These are phyloP conservation scores for Vigna angularis DNA, from an alignment of 306 rosid genomes.

Conservation along the genomic window DNA sequence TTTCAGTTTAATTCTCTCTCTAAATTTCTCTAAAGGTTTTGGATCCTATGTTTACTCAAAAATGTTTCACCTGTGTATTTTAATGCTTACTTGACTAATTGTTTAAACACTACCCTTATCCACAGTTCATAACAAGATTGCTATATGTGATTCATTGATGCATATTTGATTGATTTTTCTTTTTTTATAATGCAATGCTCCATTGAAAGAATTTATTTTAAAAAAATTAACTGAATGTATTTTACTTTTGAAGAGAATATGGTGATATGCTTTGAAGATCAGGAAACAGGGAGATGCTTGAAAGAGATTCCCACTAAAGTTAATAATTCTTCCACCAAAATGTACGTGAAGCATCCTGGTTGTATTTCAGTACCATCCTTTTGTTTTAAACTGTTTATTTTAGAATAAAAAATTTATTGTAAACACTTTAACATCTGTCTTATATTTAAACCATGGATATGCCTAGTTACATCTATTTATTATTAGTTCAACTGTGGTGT, in stretches of 20 bases:
- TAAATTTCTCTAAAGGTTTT: neutral
- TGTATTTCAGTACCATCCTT: slow-evolving; percentile 31
- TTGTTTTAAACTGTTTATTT: slow-evolving; percentile 6
- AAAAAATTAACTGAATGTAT: slow-evolving; percentile 37
- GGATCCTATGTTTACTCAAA: slow-evolving; percentile 11
- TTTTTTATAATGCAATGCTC: slow-evolving; percentile 33
- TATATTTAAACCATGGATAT: slow-evolving; percentile 23
- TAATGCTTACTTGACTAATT: slow-evolving; percentile 11
- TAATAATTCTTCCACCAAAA: slow-evolving; percentile 68
- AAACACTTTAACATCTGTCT: slow-evolving; percentile 25
- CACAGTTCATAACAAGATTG: slow-evolving; percentile 11
- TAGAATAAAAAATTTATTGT: slow-evolving; percentile 1
- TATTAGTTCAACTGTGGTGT: slow-evolving; percentile 25
- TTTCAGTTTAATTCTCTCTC: no score
- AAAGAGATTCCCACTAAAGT: slow-evolving; percentile 65
- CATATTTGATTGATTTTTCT: slow-evolving; percentile 17
- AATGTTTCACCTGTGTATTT: slow-evolving; percentile 16
- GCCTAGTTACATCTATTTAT: slow-evolving; percentile 6
- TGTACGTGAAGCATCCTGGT: slow-evolving; percentile 60
- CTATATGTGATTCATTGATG: slow-evolving; percentile 21
- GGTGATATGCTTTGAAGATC: slow-evolving; percentile 94
- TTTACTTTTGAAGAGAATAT: slow-evolving; percentile 77
- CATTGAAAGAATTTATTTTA: slow-evolving; percentile 38
- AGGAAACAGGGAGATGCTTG: slow-evolving; percentile 82
- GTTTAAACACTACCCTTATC: slow-evolving; percentile 24